Conservation (phyloP, 2,329 filamentous ascomycete genomes). For the Chaetomium sp. region DNA sequence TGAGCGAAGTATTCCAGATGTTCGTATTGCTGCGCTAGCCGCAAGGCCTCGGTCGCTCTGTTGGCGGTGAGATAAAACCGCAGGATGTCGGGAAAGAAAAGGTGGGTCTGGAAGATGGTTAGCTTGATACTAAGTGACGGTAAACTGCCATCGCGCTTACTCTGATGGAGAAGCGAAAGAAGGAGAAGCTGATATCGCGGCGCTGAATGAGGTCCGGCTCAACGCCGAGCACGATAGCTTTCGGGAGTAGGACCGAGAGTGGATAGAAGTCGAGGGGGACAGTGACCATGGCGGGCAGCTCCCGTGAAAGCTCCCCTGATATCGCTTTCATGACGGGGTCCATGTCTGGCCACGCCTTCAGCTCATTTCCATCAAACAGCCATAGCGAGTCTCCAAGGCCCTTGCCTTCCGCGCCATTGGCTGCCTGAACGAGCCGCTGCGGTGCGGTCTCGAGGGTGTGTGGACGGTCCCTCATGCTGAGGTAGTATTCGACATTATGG, state of each 20-base stretch:
- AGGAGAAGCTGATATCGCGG: conserved; percentile 86
- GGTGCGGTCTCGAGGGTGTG: conserved; percentile 40
- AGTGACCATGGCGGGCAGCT: conserved; percentile 72
- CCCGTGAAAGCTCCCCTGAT: conserved; percentile 64
- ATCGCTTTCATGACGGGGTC: conserved; percentile 77
- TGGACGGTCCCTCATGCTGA: conserved; percentile 84
- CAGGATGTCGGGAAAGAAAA: conserved; percentile 88
- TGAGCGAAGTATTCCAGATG: conserved; percentile 90
- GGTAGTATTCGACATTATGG: conserved; percentile 94
- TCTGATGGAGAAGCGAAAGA: conserved; percentile 83
- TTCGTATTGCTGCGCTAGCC: conserved; percentile 82
- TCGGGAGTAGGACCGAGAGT: conserved; percentile 80
- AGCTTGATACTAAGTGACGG: neutral
- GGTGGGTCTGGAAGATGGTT: conserved; percentile 66
- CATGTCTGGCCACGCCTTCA: conserved; percentile 88
- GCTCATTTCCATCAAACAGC: conserved; percentile 86
- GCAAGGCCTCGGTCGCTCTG: conserved; percentile 77
- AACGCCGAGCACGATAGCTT: conserved; percentile 86
- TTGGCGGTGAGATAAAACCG: conserved; percentile 75
- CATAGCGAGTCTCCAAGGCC: conserved; percentile 84
- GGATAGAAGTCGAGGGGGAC: conserved; percentile 95
- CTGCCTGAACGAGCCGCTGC: conserved; percentile 28
- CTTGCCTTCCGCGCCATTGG: conserved; percentile 39
- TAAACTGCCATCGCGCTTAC: conserved; percentile 52
- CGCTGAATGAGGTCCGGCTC: conserved; percentile 93